These are phyloP conservation scores for Trypanosoma theileri DNA, from an alignment of 208 protist species.

Conservation along the genomic window DNA sequence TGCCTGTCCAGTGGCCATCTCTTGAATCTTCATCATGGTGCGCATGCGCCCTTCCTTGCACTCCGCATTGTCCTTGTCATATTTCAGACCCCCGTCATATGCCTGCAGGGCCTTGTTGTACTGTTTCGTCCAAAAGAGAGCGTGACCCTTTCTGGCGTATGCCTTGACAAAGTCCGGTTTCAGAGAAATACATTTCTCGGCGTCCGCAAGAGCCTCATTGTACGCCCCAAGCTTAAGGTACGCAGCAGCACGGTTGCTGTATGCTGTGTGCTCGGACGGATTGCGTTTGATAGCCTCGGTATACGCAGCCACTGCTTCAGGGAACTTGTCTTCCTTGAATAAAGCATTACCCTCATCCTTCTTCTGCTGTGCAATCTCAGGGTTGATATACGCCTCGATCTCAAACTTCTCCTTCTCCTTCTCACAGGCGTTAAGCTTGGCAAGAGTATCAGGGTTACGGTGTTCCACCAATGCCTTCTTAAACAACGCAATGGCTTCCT, in stretches of 20 bases:
- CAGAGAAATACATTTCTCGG: conserved; percentile 94
- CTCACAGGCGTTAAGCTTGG: conserved; percentile 88
- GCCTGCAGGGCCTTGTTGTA: conserved; percentile 95
- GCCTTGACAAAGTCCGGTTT: conserved; percentile 95
- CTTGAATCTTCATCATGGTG: conserved; percentile 92
- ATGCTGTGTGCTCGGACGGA: conserved; percentile 92
- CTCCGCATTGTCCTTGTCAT: conserved; percentile 91
- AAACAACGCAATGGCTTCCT: conserved; percentile 89
- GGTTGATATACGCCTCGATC: conserved; percentile 92
- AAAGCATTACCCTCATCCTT: conserved; percentile 95
- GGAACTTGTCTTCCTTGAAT: conserved; percentile 95
- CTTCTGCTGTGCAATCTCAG: conserved; percentile 86
- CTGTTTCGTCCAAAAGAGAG: conserved; percentile 95
- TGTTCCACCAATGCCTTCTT: conserved; percentile 92
- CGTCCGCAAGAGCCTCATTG: conserved; percentile 92
- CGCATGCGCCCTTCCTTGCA: conserved; percentile 85
- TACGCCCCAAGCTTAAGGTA: conserved; percentile 97
- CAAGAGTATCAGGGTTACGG: conserved; percentile 91
- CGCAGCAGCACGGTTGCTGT: conserved; percentile 94
- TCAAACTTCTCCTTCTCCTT: conserved; percentile 87
- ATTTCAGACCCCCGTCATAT: conserved; percentile 94
- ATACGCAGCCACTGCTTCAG: conserved; percentile 93
- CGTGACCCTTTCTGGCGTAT: conserved; percentile 86
- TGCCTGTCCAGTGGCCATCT: conserved; percentile 80
- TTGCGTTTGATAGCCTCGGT: conserved; percentile 94